Base-by-base conservation (phyloP, 1,284 basidiomycete species). In the Fomitopsis betulina region DNA sequence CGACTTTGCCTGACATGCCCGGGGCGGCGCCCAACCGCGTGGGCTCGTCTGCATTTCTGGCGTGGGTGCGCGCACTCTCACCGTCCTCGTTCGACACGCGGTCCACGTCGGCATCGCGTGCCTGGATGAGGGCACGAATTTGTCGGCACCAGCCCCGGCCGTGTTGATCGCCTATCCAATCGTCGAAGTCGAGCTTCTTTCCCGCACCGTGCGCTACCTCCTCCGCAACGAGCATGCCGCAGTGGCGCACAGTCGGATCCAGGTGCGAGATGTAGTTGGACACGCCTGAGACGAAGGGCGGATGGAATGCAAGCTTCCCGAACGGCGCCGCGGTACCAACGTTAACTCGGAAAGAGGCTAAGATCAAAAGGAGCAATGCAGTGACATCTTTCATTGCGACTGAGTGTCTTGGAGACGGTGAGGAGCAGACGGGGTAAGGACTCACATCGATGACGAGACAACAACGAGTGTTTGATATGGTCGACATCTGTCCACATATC, bases 151-250 rank as follows among this genome's bases (percentile, higher is more conserved):
- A 93, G 23, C 74, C 74, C 60, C 77, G 85, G 5, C 84, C 87
- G n/a, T 84, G 80, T 1, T 85, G 87, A 0, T 82, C 78, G 1
- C 90, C 94, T 3, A 91, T 87, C 96, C 96, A 98, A 42, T 81
- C 83, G 0, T 82, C 86, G 63, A 98, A 98, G 58, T 84, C 79
- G 7, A 98, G 78, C 43, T 80, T 79, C 70, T 89, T 90, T 0
- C 84, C 80, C 3, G 78, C 76, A 37, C 76, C 74, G 7, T 75
- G 71, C 0, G 91, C 89, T 13, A 91, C 79, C 53, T 90, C 75
- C 71, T 99, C 96, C 0, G 93, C 96, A 0, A 87, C 85, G 12
- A 98, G 81, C 95, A 98, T 97, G 2, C 96, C 96, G 63, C 94
- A 89, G n/a, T 89, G 80, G 2, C 96, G 86, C 13, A 97, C 81